Base-by-base conservation (phyloP, 2,329 filamentous ascomycete genomes). In the Coleophoma cylindrospora region DNA sequence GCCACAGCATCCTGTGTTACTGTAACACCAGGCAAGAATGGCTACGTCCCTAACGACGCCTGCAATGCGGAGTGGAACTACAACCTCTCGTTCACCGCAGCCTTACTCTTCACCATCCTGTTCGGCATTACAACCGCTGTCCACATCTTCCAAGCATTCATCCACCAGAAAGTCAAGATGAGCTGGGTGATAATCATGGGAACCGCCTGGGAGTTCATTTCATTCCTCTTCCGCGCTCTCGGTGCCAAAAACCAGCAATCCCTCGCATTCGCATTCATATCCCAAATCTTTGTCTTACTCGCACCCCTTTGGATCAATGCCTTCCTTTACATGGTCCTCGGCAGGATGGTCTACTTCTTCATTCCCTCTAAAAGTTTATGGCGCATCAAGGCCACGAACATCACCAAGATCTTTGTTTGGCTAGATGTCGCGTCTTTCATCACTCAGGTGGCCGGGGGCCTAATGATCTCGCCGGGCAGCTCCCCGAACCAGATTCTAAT, bases 371-470 rank as follows among this genome's bases (percentile, higher is more conserved):
- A 57, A 59, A 64, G 59, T 56, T 61, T 71, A 3, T 61, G 56
- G 48, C 46, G 57, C 3, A 56, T 72, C 34, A 54, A 55, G n/a
- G 66, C 65, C 1, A 54, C 62, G 22, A 64, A 64, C 15, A 66
- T 78, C 50, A 70, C 73, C 13, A 67, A 68, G 40, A 59, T 71
- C 36, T 77, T 79, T 45, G 73, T 78, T 9, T 70, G 69, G 62
- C 63, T 75, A 34, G 74, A 77, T 54, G 56, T 77, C n/a, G 36
- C 71, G 17, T 72, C 70, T 13, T 77, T 78, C 59, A 49, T 77
- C 14, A 62, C 75, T 32, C 74, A 78, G 57, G 65, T 61, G 2
- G 70, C 68, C 27, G 74, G 73, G 15, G 60, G 61, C 19, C 61
- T 74, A 52, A 60, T 54, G 51, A 68, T 52, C 22, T 59, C 59